phyloP scores from a whole-genome alignment of 2,329 filamentous ascomycete genomes.

The Oidium heveae region DNA sequence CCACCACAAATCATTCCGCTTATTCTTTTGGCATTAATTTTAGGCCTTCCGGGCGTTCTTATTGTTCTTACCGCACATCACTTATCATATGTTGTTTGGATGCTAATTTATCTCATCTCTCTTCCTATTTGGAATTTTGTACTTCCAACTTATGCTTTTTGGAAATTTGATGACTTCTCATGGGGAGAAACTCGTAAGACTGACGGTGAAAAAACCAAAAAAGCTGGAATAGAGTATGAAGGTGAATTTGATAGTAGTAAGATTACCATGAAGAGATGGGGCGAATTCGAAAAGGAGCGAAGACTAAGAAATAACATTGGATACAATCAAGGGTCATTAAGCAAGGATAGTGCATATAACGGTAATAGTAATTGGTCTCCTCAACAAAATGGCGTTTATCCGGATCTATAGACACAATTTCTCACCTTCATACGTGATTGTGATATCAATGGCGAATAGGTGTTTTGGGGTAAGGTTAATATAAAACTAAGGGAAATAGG shows the following conservation, averaged over 20 bases:
- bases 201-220: slow-evolving; percentile 68
- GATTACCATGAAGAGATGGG: slow-evolving; percentile 99
- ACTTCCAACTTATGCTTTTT: slow-evolving; percentile 80
- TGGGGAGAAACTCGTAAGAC: slow-evolving; percentile 98
- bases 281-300: slow-evolving; percentile 67
- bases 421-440: no score
- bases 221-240: slow-evolving; percentile 64
- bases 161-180: slow-evolving; percentile 99
- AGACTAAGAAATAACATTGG: slow-evolving; percentile 5
- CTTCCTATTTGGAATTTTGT: slow-evolving; percentile 96
- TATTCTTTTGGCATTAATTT: slow-evolving; percentile 65
- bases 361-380: no score
- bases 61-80: slow-evolving; percentile 87
- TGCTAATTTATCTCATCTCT: slow-evolving; percentile 83
- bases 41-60: slow-evolving; percentile 76
- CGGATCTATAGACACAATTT: no score
- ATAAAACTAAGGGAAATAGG: no score
- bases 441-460: no score
- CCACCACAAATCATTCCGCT: slow-evolving; percentile 74
- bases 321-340: no score
- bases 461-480: no score
- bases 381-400: no score
- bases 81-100: slow-evolving; percentile 81
- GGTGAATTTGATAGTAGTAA: slow-evolving; percentile 96
- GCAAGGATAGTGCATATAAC: no score